phyloP scores from a whole-genome alignment of 148 eudicot genomes.

The Chenopodium formosanum region DNA sequence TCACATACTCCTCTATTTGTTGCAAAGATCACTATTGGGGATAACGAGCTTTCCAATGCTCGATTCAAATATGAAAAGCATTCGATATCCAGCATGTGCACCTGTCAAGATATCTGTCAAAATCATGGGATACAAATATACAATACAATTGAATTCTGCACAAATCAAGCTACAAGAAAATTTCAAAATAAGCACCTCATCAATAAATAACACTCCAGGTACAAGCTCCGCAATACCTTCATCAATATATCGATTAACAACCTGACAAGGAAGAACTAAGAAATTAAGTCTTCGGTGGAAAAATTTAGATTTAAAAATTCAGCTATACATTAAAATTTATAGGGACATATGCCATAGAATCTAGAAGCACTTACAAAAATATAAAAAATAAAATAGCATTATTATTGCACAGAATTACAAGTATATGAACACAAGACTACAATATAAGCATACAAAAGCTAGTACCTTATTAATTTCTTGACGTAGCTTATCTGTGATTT shows the following conservation, averaged over 20 bases:
- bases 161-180: conserved; percentile 11
- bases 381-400: not conserved
- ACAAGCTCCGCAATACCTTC: conserved; percentile 98
- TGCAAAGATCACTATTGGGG: conserved; percentile 96
- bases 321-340: not conserved
- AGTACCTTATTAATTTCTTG: conserved; percentile 94
- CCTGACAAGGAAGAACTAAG: conserved; percentile 42
- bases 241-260: conserved; percentile 90
- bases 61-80: conserved; percentile 97
- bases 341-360: not conserved
- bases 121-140: not conserved
- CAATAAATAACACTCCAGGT: conserved; percentile 94
- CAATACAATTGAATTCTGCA: not conserved
- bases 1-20: conserved; percentile 94
- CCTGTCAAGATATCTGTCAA: conserved; percentile 42
- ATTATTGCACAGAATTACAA: not conserved
- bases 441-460: not conserved
- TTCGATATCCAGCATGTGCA: conserved; percentile 96
- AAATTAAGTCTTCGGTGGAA: not conserved
- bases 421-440: not conserved
- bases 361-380: not conserved
- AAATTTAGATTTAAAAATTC: not conserved
- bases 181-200: conserved; percentile 56
- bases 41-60: conserved; percentile 87
- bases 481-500: conserved; percentile 92